phyloP scores from a whole-genome alignment of 805 yeast species.

The Ogataea minuta region DNA sequence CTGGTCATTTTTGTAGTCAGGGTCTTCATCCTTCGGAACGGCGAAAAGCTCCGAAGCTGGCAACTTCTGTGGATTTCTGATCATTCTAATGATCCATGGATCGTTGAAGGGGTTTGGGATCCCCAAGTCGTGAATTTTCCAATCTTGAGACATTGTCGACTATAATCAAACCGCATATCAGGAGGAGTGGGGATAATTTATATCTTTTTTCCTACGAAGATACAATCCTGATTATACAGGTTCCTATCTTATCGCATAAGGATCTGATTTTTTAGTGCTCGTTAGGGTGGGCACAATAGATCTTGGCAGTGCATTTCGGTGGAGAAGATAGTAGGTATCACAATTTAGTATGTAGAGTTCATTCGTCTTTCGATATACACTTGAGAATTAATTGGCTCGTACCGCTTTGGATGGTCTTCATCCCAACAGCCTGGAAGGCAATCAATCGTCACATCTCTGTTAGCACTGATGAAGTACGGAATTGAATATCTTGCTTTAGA shows the following conservation, averaged over 20 bases:
- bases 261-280: too few relatives aligned
- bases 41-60: slow-evolving; percentile 22
- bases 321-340: slow-evolving; percentile 1
- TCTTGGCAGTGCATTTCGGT: slow-evolving; percentile 2
- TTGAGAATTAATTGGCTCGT: slow-evolving; percentile 22
- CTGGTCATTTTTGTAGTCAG: slow-evolving; percentile 28
- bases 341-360: slow-evolving; percentile 17
- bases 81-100: slow-evolving; percentile 18
- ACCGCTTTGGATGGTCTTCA: slow-evolving; percentile 15
- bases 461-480: slow-evolving; percentile 28
- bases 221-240: slow-evolving; percentile 4
- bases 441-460: slow-evolving; percentile 14
- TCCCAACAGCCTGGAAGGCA: slow-evolving; percentile 22
- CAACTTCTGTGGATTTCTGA: slow-evolving; percentile 16
- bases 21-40: slow-evolving; percentile 33
- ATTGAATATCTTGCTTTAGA: slow-evolving; percentile 28
- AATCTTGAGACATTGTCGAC: slow-evolving; percentile 9
- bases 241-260: too few relatives aligned
- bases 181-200: not conserved
- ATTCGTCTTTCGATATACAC: slow-evolving; percentile 21
- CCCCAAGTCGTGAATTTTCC: slow-evolving; percentile 11
- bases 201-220: not conserved
- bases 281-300: slow-evolving; percentile 3
- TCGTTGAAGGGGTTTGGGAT: slow-evolving; percentile 19
- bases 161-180: not conserved